Evolutionary conservation across 139 green algal genomes (phyloP).

Genomic region (Tetratostichococcus sp.): DNA sequence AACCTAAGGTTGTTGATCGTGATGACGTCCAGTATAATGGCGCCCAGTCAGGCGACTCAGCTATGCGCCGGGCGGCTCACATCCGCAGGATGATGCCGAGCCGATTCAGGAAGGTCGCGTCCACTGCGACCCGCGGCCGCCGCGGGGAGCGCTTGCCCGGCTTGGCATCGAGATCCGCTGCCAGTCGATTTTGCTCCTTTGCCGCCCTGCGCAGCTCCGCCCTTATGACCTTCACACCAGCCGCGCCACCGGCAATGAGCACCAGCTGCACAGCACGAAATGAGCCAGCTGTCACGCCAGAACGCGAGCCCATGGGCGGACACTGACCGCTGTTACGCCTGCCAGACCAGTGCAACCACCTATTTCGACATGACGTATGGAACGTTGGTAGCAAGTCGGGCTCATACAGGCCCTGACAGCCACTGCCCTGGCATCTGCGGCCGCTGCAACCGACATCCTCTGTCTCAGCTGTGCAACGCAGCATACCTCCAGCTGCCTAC

Average conservation of each 20-base stretch:
- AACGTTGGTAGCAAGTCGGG: too few species aligned
- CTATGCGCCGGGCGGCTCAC: too few species aligned
- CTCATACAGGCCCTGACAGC: too few species aligned
- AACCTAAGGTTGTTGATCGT: neutral
- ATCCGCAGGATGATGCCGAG: constrained; percentile 46
- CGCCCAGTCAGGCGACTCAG: neutral
- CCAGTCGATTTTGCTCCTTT: constrained; percentile 20
- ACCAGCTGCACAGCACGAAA: neutral
- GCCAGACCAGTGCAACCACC: too few species aligned
- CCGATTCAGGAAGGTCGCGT: constrained; percentile 38
- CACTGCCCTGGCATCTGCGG: too few species aligned
- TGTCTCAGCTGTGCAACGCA: too few species aligned
- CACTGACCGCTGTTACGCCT: too few species aligned
- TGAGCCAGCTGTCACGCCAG: too few species aligned
- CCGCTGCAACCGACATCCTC: too few species aligned
- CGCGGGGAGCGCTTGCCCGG: neutral
- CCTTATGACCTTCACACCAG: constrained; percentile 7
- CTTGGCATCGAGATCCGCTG: constrained; percentile 13
- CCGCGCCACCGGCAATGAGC: constrained; percentile 9
- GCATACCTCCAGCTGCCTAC: too few species aligned
- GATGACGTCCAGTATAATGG: neutral
- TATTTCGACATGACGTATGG: too few species aligned
- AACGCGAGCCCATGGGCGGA: too few species aligned
- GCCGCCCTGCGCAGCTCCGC: neutral
- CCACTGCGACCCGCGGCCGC: constrained; percentile 41